Base-by-base conservation (phyloP, 2,329 filamentous ascomycete species). In the Penicillium glabrum region DNA sequence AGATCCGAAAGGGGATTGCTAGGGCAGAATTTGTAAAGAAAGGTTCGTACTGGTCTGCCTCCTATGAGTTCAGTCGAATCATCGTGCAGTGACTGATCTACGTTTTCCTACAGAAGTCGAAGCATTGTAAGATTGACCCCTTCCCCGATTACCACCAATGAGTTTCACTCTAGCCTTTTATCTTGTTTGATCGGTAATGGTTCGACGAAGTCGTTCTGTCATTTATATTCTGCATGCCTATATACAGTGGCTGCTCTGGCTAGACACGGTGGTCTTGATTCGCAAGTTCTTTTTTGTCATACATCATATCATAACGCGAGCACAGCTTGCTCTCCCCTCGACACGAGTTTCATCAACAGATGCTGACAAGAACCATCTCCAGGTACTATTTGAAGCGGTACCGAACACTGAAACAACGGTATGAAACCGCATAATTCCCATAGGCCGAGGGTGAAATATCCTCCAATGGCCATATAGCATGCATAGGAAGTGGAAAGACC, bases 361-460 rank as follows among this genome's bases (percentile, higher is more conserved):
- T 63, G 57, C 65, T 70, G 59, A 73, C 63, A 61, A 53, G 52
- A 59, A 46, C 35, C 62, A 61, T 53, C 60, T 57, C 60, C 72
- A 96, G 91, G 72, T 96, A 96, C 76, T 96, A 95, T 78, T 81
- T 97, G 68, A 96, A 96, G 80, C 85, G 90, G 72, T 97, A 97
- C 78, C 88, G 93, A 66, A 86, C 90, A 26, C 78, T 97, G 68
- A 87, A 89, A 69, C 88, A 95, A 77, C 83, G 91, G 71, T 97
- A 97, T 77, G 83, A 86, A 62, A 74, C 61, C 59, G 64, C 64
- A 57, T 75, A 67, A 72, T 66, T 51, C 56, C 54, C 46, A 51
- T 50, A 56, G 46, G 57, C 58, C 52, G 37, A 58, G 29, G 14
- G 45, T 24, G 16, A n/a, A 19, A 43, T 3, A 27, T 16, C 16